These are phyloP conservation scores for Zoysia pacifica DNA, from an alignment of 176 grass and related monocot genomes.

Conservation along the genomic window DNA sequence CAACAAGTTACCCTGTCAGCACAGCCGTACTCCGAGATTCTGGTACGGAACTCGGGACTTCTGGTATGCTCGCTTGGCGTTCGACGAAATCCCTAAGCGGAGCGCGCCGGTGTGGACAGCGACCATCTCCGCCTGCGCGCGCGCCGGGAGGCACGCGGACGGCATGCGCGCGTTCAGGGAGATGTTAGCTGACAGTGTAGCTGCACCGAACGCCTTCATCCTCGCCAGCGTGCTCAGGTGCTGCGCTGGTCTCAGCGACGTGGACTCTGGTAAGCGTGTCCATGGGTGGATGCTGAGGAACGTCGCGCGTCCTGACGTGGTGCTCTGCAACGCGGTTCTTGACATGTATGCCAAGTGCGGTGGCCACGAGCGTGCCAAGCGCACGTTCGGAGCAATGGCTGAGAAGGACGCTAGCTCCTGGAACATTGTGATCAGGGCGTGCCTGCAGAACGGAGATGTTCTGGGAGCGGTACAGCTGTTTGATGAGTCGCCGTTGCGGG, in stretches of 20 bases:
- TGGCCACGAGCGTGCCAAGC: neutral
- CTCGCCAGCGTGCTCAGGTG: slow-evolving; percentile 64
- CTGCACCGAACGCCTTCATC: slow-evolving; percentile 48
- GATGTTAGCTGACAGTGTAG: slow-evolving; percentile 29
- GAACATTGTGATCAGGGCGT: slow-evolving; percentile 53
- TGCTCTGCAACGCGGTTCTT: slow-evolving; percentile 53
- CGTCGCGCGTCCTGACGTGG: slow-evolving; percentile 43
- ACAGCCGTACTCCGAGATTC: neutral
- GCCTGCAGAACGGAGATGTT: slow-evolving; percentile 46
- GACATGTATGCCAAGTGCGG: slow-evolving; percentile 65
- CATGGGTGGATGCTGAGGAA: slow-evolving; percentile 70
- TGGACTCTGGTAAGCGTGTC: slow-evolving; percentile 40
- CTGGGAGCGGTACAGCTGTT: slow-evolving; percentile 45
- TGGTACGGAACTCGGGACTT: neutral
- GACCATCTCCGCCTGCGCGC: slow-evolving; percentile 45
- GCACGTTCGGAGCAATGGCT: slow-evolving; percentile 36
- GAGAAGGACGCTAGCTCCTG: slow-evolving; percentile 49
- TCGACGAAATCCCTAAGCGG: slow-evolving; percentile 35
- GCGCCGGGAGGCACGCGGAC: slow-evolving; percentile 16
- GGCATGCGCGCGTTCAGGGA: slow-evolving; percentile 40
- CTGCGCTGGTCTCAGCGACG: slow-evolving; percentile 35
- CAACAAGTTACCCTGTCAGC: neutral
- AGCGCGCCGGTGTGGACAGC: slow-evolving; percentile 44
- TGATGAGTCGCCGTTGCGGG: slow-evolving; percentile 36
- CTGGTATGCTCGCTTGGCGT: neutral